phyloP scores from a whole-genome alignment of 306 rosid species.

The Cucumis sativus region Cucumber_9930_V3 NC_026657.2:39281001-39281500 shows the following conservation, averaged over 20 bases:
- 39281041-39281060: background rate
- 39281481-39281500: too few species aligned
- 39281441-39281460: background rate
- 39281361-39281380: slow-evolving; percentile 36
- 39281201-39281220: background rate
- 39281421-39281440: background rate
- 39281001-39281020: background rate
- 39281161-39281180: background rate
- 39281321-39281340: slow-evolving; percentile 17
- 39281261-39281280: slow-evolving; percentile 17
- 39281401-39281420: background rate
- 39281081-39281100: background rate
- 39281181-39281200: background rate
- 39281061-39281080: background rate
- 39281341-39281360: slow-evolving; percentile 25
- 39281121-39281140: background rate
- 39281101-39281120: background rate
- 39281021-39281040: background rate
- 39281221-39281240: background rate
- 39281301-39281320: slow-evolving; percentile 26
- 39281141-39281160: background rate
- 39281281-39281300: slow-evolving; percentile 44
- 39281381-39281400: slow-evolving; percentile 39
- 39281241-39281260: background rate
- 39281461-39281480: too few species aligned